These are phyloP conservation scores for Cladosporium sp. DNA, from an alignment of 2,329 filamentous ascomycete species.

Conservation along the genomic window DNA sequence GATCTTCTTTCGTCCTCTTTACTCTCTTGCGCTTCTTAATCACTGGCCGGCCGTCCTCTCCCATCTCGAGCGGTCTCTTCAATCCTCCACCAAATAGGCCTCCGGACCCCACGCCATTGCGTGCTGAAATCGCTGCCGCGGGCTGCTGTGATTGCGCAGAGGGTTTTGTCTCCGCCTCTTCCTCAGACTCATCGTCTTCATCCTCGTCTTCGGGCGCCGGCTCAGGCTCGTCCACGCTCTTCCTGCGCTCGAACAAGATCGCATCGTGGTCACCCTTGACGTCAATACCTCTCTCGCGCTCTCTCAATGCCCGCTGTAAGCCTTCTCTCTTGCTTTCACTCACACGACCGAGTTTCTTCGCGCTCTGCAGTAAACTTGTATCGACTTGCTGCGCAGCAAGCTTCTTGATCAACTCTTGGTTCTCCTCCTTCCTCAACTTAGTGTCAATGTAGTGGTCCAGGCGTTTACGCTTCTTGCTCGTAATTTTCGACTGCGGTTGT, in stretches of 20 bases:
- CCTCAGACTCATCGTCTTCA: conserved; percentile 1
- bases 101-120: conserved; percentile 2
- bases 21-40: conserved; percentile 71
- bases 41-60: conserved; percentile 72
- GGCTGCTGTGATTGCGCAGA: background rate
- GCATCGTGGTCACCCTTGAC: conserved; percentile 47
- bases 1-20: conserved; percentile 35
- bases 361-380: conserved; percentile 74
- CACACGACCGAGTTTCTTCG: conserved; percentile 67
- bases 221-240: conserved; percentile 18
- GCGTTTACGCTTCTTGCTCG: conserved; percentile 62
- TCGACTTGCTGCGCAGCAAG: conserved; percentile 75
- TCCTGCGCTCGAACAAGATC: conserved; percentile 48
- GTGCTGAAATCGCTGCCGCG: background rate
- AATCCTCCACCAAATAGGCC: conserved; percentile 65
- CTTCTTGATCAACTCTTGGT: conserved; percentile 74
- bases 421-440: conserved; percentile 93
- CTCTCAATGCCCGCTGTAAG: conserved; percentile 58
- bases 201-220: conserved; percentile 5
- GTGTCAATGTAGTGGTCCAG: conserved; percentile 73
- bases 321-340: conserved; percentile 67
- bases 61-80: conserved; percentile 78
- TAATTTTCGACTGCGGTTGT: conserved; percentile 52
- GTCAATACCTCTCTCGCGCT: conserved; percentile 60
- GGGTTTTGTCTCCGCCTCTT: background rate